These are phyloP conservation scores for Sporothrix brasiliensis DNA, from an alignment of 2,329 filamentous ascomycete genomes.

Conservation along the genomic window DNA sequence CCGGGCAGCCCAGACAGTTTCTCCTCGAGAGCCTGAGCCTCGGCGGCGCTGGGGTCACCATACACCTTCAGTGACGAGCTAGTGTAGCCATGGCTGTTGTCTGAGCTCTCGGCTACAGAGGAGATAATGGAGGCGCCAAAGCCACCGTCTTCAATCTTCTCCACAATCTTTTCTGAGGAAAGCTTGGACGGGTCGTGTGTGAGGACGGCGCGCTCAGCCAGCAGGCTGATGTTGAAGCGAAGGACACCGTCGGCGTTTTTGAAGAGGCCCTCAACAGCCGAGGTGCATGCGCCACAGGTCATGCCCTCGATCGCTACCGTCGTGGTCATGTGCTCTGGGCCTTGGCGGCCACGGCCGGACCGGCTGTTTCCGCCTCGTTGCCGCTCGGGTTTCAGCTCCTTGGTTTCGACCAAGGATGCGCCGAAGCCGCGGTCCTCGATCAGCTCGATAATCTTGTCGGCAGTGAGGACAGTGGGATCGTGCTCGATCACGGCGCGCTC, in stretches of 20 bases:
- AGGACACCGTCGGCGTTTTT: constrained; percentile 73
- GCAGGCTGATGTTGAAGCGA: constrained; percentile 91
- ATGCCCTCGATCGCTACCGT: constrained; percentile 92
- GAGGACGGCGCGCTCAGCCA: constrained; percentile 89
- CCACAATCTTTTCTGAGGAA: constrained; percentile 71
- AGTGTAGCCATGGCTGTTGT: constrained; percentile 58
- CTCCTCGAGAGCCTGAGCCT: constrained; percentile 73
- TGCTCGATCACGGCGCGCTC: constrained; percentile 86
- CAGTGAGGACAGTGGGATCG: constrained; percentile 60
- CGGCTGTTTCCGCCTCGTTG: constrained; percentile 45
- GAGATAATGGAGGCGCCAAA: constrained; percentile 86
- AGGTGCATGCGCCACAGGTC: constrained; percentile 96
- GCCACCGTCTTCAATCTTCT: constrained; percentile 85
- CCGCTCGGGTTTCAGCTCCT: constrained; percentile 48
- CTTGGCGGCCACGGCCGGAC: constrained; percentile 57
- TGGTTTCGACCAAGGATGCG: constrained; percentile 74
- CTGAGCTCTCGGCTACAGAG: constrained; percentile 63
- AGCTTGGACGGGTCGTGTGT: constrained; percentile 77
- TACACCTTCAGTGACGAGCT: constrained; percentile 81
- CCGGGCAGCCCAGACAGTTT: constrained; percentile 67
- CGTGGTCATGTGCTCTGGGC: constrained; percentile 63
- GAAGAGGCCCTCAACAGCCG: constrained; percentile 84
- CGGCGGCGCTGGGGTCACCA: constrained; percentile 70
- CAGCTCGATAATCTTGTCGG: constrained; percentile 59
- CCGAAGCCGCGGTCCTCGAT: constrained; percentile 78